These are phyloP conservation scores for Sphaerostilbella broomeana DNA, from an alignment of 2,329 filamentous ascomycete species.

Conservation along the genomic window DNA sequence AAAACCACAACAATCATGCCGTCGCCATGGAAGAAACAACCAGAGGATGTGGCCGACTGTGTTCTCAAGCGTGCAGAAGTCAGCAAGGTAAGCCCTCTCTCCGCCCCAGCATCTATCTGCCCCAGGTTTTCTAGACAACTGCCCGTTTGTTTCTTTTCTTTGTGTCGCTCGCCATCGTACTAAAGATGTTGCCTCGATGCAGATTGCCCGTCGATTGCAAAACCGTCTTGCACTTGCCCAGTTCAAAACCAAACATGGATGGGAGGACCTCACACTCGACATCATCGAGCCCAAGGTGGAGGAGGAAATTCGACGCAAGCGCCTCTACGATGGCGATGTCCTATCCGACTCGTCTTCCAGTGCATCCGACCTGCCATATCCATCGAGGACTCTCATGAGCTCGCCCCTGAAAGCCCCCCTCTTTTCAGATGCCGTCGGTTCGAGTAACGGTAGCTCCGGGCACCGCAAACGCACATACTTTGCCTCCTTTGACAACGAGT, in stretches of 20 bases:
- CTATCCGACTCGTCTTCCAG: slow-evolving; percentile 83
- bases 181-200: slow-evolving; percentile 11
- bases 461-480: slow-evolving; percentile 59
- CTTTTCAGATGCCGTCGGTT: slow-evolving; percentile 75
- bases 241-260: slow-evolving; percentile 94
- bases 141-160: not conserved
- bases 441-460: slow-evolving; percentile 60
- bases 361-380: slow-evolving; percentile 69
- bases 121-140: not conserved
- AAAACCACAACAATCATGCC: slow-evolving; percentile 37
- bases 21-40: slow-evolving; percentile 57
- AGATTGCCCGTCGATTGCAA: slow-evolving; percentile 92
- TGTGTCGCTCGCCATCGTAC: slow-evolving; percentile 3
- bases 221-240: slow-evolving; percentile 91
- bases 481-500: slow-evolving; percentile 48
- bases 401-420: slow-evolving; percentile 77
- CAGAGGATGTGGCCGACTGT: slow-evolving; percentile 59
- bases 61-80: slow-evolving; percentile 68
- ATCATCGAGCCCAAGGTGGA: slow-evolving; percentile 79
- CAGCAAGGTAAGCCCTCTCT: slow-evolving; percentile 55
- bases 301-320: slow-evolving; percentile 68
- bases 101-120: not conserved
- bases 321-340: slow-evolving; percentile 63
- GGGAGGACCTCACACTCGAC: slow-evolving; percentile 83
- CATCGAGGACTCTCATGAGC: slow-evolving; percentile 64